Evolutionary conservation across 2,329 filamentous ascomycete genomes (phyloP).

Genomic region (Aspergillus sp.): DNA sequence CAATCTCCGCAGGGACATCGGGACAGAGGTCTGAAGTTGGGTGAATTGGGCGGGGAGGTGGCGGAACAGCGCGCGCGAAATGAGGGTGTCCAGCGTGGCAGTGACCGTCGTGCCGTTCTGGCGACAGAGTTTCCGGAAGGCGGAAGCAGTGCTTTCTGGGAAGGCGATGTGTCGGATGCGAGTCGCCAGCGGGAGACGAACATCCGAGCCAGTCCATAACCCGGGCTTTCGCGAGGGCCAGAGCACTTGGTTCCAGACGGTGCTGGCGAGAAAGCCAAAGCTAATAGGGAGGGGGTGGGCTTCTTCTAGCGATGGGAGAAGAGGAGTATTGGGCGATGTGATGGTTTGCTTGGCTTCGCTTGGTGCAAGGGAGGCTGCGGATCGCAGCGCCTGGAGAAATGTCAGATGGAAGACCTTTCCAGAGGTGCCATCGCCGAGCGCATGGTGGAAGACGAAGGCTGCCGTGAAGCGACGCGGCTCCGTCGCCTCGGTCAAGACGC

Average conservation of each 20-base stretch:
- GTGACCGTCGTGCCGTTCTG: constrained; percentile 41
- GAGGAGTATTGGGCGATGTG: constrained; percentile 22
- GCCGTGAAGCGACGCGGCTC: constrained; percentile 37
- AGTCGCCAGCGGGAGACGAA: constrained; percentile 20
- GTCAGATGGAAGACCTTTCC: constrained; percentile 45
- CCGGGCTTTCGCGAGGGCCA: constrained; percentile 26
- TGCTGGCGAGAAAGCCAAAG: constrained; percentile 31
- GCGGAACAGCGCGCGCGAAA: constrained; percentile 38
- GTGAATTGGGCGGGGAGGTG: constrained; percentile 29
- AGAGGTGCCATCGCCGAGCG: constrained; percentile 46
- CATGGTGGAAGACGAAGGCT: constrained; percentile 49
- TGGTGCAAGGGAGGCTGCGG: constrained; percentile 7
- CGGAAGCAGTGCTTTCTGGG: constrained; percentile 25
- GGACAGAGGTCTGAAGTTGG: constrained; percentile 28
- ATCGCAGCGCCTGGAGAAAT: constrained; percentile 38
- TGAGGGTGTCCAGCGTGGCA: constrained; percentile 36
- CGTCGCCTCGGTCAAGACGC: constrained; percentile 32
- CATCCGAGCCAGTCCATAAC: constrained; percentile 36
- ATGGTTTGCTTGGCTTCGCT: constrained; percentile 20
- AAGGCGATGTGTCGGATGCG: constrained; percentile 32
- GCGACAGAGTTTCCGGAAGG: constrained; percentile 33
- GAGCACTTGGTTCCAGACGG: constrained; percentile 33
- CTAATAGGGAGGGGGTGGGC: constrained; percentile 40
- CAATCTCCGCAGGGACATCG: constrained; percentile 40
- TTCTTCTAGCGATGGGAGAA: constrained; percentile 42